Evolutionary conservation across 768 basidiomycete genomes (phyloP).

Genomic region (Mycena galopus): DNA sequence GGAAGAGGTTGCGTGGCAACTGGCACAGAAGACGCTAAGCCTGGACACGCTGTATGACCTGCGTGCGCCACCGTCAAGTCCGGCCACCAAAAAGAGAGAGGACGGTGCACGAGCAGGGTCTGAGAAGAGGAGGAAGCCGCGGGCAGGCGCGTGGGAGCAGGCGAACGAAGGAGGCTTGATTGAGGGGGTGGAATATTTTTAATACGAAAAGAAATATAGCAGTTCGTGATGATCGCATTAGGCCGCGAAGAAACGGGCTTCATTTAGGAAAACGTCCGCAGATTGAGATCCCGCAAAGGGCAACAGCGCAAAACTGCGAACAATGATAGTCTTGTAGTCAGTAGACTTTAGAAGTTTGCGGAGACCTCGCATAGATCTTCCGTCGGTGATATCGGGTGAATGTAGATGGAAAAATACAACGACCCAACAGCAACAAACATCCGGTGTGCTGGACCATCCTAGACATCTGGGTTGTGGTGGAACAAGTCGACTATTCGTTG

Average conservation of each 20-base stretch:
- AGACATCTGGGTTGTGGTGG: constrained; percentile 5
- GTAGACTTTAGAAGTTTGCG: constrained; percentile 19
- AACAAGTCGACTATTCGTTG: constrained; percentile 1
- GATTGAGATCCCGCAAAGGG: background rate
- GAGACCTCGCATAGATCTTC: background rate
- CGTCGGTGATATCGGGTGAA: constrained; percentile 19
- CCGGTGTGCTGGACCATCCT: constrained; percentile 5
- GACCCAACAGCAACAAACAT: background rate
- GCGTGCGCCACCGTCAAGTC: constrained; percentile 17
- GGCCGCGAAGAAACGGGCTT: background rate
- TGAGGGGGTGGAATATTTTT: constrained; percentile 51
- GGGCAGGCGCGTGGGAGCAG: constrained; percentile 18
- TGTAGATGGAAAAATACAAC: background rate
- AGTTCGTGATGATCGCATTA: constrained; percentile 18
- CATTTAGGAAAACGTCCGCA: constrained; percentile 13
- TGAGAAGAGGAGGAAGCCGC: constrained; percentile 13
- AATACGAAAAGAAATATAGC: background rate
- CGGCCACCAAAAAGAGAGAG: constrained; percentile 4
- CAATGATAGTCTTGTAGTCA: constrained; percentile 25
- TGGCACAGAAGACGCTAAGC: constrained; percentile 41
- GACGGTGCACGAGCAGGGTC: background rate
- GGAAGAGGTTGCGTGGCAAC: constrained; percentile 50
- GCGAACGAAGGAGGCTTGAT: constrained; percentile 38
- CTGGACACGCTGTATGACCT: constrained; percentile 40
- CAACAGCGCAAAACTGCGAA: background rate